Evolutionary conservation across 228 moss, liverwort and hornwort genomes (phyloP).

Genomic region (Sphagnum magellanicum): DNA sequence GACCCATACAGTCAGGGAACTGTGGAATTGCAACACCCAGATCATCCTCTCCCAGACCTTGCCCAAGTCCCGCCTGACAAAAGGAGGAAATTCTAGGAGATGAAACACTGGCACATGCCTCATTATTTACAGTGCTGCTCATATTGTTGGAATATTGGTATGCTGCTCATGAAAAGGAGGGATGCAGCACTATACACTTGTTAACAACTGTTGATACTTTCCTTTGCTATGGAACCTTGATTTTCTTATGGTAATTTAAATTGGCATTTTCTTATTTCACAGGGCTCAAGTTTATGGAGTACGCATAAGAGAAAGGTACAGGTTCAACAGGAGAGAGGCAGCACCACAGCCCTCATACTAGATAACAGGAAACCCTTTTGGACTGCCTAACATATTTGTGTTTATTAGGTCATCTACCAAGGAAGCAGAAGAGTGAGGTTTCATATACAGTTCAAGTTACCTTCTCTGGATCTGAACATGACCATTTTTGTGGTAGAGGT

Average conservation of each 20-base stretch:
- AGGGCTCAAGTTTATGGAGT: constrained; percentile 90
- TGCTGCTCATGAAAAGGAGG: too few relatives aligned
- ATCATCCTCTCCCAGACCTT: constrained; percentile 22
- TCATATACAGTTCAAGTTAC: too few relatives aligned
- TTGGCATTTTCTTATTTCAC: neutral
- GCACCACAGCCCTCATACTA: constrained; percentile 19
- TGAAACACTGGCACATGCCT: neutral
- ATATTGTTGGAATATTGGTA: too few relatives aligned
- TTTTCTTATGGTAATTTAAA: too few relatives aligned
- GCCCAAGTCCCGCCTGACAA: constrained; percentile 11
- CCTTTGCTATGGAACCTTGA: too few relatives aligned
- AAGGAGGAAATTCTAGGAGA: constrained; percentile 26
- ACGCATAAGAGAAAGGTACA: constrained; percentile 83
- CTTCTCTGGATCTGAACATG: too few relatives aligned
- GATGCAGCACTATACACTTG: too few relatives aligned
- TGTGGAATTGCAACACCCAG: constrained; percentile 29
- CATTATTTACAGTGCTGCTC: too few relatives aligned
- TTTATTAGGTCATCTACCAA: neutral
- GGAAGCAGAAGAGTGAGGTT: too few relatives aligned
- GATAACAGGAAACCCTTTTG: constrained; percentile 71
- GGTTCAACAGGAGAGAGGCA: constrained; percentile 21
- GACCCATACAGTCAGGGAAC: constrained; percentile 17
- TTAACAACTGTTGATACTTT: too few relatives aligned
- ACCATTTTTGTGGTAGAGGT: too few relatives aligned
- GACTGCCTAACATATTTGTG: constrained; percentile 32